phyloP scores from a whole-genome alignment of 2,329 filamentous ascomycete species.

The Ophiostoma angusticollis region DNA sequence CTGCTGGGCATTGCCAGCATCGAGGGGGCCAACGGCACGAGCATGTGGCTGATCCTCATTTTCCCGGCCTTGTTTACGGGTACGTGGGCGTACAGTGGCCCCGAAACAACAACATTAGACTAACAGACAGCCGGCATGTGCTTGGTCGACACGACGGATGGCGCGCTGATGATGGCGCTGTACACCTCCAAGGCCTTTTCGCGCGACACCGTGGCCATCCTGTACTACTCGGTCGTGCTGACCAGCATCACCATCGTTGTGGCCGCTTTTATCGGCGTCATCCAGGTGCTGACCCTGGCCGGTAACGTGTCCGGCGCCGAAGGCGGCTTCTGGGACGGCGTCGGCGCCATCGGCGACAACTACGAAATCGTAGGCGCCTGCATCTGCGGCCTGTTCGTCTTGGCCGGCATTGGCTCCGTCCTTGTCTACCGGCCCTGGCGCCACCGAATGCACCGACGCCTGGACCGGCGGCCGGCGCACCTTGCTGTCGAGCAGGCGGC shows the following conservation, averaged over 20 bases:
- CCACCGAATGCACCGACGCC: constrained; percentile 25
- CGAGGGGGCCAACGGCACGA: constrained; percentile 73
- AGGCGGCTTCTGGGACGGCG: constrained; percentile 83
- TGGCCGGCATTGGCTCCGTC: constrained; percentile 63
- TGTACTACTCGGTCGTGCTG: constrained; percentile 87
- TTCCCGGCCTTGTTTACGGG: constrained; percentile 83
- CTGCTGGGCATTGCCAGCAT: constrained; percentile 82
- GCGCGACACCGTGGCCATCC: constrained; percentile 71
- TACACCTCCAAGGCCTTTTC: constrained; percentile 74
- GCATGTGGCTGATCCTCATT: constrained; percentile 86
- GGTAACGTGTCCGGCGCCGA: constrained; percentile 61
- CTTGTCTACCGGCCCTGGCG: constrained; percentile 73
- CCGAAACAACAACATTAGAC: too few species aligned
- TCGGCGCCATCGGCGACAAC: constrained; percentile 61
- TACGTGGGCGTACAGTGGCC: too few species aligned
- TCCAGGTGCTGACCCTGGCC: constrained; percentile 71
- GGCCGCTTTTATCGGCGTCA: constrained; percentile 69
- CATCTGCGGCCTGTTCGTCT: constrained; percentile 74
- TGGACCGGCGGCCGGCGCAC: neutral
- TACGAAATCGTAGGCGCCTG: constrained; percentile 77
- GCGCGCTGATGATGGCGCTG: constrained; percentile 86
- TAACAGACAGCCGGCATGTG: constrained; percentile 67
- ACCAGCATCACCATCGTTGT: constrained; percentile 75
- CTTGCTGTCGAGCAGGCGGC: neutral
- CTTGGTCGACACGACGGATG: constrained; percentile 81